Conservation (phyloP, 1,284 basidiomycete genomes). For the Moesziomyces parantarcticus region DNA sequence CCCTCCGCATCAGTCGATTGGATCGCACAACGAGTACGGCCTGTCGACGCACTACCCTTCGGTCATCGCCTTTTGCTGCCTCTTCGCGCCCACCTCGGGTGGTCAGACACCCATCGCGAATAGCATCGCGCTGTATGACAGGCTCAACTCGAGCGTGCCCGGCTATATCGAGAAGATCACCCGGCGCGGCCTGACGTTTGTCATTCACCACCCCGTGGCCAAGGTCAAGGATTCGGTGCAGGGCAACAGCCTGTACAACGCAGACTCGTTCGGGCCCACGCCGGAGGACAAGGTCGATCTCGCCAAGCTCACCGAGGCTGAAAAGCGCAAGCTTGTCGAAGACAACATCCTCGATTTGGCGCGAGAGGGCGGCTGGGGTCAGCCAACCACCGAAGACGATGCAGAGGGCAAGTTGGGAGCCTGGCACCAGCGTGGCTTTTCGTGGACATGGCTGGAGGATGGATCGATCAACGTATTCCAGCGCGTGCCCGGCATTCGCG, state of each 20-base stretch:
- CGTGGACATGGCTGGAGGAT: slow-evolving; percentile 45
- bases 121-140: slow-evolving; percentile 43
- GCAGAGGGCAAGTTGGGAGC: slow-evolving; percentile 13
- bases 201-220: slow-evolving; percentile 45
- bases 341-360: slow-evolving; percentile 42
- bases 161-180: slow-evolving; percentile 24
- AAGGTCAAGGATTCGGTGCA: slow-evolving; percentile 41
- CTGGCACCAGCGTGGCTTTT: slow-evolving; percentile 45
- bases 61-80: slow-evolving; percentile 50
- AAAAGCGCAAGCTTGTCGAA: slow-evolving; percentile 41
- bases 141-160: slow-evolving; percentile 25
- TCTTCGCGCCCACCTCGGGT: slow-evolving; percentile 31
- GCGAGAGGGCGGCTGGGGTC: slow-evolving; percentile 41
- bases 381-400: background rate
- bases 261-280: slow-evolving; percentile 40
- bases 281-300: slow-evolving; percentile 21
- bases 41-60: slow-evolving; percentile 45
- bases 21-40: slow-evolving; percentile 52
- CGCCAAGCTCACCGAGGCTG: slow-evolving; percentile 20
- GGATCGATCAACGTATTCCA: slow-evolving; percentile 50
- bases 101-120: slow-evolving; percentile 52
- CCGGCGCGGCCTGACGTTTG: slow-evolving; percentile 34
- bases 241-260: slow-evolving; percentile 43
- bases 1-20: slow-evolving; percentile 43
- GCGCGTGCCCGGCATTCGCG: slow-evolving; percentile 43